These are phyloP conservation scores for Beauveria sp. DNA, from an alignment of 2,329 filamentous ascomycete genomes.

Conservation along the genomic window DNA sequence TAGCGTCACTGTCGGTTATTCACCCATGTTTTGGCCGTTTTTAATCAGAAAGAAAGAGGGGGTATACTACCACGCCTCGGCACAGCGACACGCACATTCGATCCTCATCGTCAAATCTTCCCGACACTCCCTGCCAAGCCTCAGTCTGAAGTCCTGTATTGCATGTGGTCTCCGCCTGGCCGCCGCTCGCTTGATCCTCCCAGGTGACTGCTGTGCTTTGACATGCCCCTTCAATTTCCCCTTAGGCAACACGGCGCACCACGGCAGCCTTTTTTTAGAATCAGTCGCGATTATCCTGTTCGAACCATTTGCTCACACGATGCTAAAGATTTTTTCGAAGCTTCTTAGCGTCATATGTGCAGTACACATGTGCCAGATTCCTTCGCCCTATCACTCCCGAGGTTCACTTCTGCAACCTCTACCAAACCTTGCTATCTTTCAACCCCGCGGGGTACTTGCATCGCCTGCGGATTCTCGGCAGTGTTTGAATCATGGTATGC, in stretches of 20 bases:
- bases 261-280: constrained; percentile 3
- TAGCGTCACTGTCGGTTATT: constrained; percentile 5
- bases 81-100: constrained; percentile 2
- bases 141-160: constrained; percentile 10
- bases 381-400: constrained; percentile 1
- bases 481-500: not conserved
- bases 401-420: not conserved
- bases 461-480: not conserved
- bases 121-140: constrained; percentile 3
- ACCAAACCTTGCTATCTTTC: not conserved
- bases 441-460: not conserved
- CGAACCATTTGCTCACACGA: constrained; percentile 10
- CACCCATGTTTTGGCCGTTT: constrained; percentile 5
- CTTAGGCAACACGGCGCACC: too few species aligned
- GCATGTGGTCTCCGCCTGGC: constrained; percentile 2
- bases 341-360: not conserved
- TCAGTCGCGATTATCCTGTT: not conserved
- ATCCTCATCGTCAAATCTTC: constrained; percentile 8
- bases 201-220: not conserved
- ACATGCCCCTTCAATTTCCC: constrained; percentile 10
- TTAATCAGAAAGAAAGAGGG: constrained; percentile 7
- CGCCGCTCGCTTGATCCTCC: constrained; percentile 1
- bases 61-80: constrained; percentile 10
- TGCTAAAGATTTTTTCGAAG: not conserved
- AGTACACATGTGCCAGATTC: not conserved